Conservation (phyloP, 352 stramenopile species). For the Globisporangium yorkense region DNA sequence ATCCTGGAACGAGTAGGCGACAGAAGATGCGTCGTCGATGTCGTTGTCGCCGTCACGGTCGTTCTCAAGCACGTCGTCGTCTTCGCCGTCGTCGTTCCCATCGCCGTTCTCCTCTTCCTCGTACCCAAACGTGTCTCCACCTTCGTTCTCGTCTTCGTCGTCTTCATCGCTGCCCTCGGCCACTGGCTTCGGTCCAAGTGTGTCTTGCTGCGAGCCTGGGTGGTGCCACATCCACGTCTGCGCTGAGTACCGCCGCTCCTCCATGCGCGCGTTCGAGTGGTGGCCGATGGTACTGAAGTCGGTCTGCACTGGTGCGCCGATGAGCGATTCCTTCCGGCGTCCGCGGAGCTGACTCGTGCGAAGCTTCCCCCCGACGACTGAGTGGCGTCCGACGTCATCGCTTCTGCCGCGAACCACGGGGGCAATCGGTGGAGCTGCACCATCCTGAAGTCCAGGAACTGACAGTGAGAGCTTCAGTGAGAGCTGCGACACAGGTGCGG, state of each 20-base stretch:
- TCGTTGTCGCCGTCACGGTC: conserved; percentile 10
- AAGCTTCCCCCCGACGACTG: conserved; percentile 4
- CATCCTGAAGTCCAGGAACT: background rate
- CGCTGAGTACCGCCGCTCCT: conserved; percentile 35
- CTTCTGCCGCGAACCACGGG: background rate
- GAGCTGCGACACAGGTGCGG: background rate
- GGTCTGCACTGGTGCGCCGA: conserved; percentile 25
- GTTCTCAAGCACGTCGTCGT: conserved; percentile 12
- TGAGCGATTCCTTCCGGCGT: conserved; percentile 23
- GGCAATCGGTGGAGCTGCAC: background rate
- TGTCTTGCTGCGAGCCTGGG: background rate
- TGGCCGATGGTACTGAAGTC: conserved; percentile 32
- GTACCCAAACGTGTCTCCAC: conserved; percentile 12
- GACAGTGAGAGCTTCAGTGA: background rate
- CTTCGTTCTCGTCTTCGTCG: conserved; percentile 5
- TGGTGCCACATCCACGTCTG: conserved; percentile 54
- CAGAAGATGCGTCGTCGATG: conserved; percentile 4
- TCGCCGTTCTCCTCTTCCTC: conserved; percentile 9
- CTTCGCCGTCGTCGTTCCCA: conserved; percentile 17
- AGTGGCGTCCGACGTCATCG: conserved; percentile 4
- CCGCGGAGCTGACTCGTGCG: conserved; percentile 5
- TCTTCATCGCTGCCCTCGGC: background rate
- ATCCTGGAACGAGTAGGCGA: background rate
- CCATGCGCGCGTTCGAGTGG: conserved; percentile 46
- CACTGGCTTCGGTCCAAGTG: background rate